Percentiles rank a stretch among this genome's conserved stretches.
Conservation (phyloP, 768 basidiomycete species). For the Lactarius tabidus region DNA sequence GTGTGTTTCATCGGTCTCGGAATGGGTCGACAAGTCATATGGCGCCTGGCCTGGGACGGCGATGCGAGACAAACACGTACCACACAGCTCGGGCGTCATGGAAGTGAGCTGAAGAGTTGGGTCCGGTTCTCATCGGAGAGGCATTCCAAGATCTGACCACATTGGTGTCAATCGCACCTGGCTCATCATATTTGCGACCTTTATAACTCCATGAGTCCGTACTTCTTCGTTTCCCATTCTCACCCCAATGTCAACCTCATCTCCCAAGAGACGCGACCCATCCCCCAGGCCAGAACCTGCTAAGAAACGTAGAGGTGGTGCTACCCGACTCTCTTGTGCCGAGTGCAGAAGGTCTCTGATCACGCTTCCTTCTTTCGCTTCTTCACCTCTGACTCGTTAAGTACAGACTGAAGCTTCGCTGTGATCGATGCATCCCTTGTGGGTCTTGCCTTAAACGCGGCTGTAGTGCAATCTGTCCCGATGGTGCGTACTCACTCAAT, state of each 20-base stretch:
- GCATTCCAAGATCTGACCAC: background rate
- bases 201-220: conserved; percentile 12
- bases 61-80: background rate
- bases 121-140: background rate
- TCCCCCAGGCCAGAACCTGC: conserved; percentile 31
- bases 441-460: conserved; percentile 78
- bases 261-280: conserved; percentile 33
- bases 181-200: background rate
- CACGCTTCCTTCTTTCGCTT: conserved; percentile 16
- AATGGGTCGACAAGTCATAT: conserved; percentile 1
- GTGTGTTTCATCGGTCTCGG: conserved; percentile 5
- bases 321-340: conserved; percentile 73
- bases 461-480: conserved; percentile 78
- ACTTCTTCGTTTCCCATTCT: conserved; percentile 31
- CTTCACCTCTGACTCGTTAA: conserved; percentile 12
- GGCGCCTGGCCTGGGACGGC: background rate
- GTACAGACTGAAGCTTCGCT: conserved; percentile 60
- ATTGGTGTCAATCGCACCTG: background rate
- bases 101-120: background rate
- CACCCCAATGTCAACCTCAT: conserved; percentile 26
- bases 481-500: conserved; percentile 41
- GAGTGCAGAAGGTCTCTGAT: conserved; percentile 63
- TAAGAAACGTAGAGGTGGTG: conserved; percentile 56
- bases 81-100: conserved; percentile 10
- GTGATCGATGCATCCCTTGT: conserved; percentile 74